Conservation (phyloP, 441 rosid species). For the Jatropha multifida region DNA sequence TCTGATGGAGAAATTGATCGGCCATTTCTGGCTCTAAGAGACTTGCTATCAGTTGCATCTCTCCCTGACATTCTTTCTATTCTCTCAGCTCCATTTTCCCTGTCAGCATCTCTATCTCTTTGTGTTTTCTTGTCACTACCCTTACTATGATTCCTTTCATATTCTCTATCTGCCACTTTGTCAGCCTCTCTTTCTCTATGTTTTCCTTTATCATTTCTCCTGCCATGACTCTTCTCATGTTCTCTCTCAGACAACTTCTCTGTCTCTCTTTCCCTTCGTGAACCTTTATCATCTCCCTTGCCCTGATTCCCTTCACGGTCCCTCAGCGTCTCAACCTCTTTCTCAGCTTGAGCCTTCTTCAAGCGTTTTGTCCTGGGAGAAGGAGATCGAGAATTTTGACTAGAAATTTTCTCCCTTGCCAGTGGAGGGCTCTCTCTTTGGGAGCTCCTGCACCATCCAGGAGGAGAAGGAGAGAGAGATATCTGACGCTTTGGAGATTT, state of each 20-base stretch:
- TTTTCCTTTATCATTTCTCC: constrained; percentile 29
- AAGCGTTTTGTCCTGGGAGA: constrained; percentile 44
- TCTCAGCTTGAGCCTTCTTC: constrained; percentile 33
- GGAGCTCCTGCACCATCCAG: constrained; percentile 12
- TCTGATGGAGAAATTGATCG: constrained; percentile 63
- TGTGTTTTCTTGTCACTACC: constrained; percentile 29
- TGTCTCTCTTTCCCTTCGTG: constrained; percentile 26
- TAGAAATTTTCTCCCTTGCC: constrained; percentile 23
- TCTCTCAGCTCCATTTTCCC: constrained; percentile 44
- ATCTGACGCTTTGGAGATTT: constrained; percentile 17
- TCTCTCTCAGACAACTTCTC: constrained; percentile 23
- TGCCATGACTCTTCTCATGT: constrained; percentile 19
- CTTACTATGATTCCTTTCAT: constrained; percentile 21
- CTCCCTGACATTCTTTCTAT: constrained; percentile 51
- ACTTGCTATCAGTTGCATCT: constrained; percentile 49
- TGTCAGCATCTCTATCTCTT: constrained; percentile 34
- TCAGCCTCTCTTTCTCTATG: constrained; percentile 31
- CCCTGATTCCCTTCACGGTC: constrained; percentile 19
- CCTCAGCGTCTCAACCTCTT: constrained; percentile 22
- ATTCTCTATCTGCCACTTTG: constrained; percentile 22
- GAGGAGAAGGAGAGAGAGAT: constrained; percentile 38
- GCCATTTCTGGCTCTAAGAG: constrained; percentile 53
- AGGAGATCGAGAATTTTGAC: constrained; percentile 38
- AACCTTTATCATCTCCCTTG: constrained; percentile 26
- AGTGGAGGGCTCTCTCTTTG: constrained; percentile 16